Evolutionary conservation across 2,329 filamentous ascomycete genomes (phyloP).

Genomic region (Fusarium miscanthi): DNA sequence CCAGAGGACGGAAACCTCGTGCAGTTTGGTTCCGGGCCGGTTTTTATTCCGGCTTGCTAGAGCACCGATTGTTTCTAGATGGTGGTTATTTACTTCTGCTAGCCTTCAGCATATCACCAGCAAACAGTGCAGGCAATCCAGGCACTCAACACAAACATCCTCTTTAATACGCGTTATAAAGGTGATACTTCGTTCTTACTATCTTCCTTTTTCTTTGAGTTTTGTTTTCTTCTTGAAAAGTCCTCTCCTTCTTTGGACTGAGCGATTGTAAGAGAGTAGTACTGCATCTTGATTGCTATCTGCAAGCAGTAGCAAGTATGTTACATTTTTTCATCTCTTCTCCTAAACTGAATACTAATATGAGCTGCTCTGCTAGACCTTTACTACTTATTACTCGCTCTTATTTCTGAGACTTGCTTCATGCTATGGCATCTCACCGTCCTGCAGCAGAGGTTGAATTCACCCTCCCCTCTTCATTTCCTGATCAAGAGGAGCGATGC

Average conservation of each 20-base stretch:
- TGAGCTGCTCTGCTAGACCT: fast-evolving
- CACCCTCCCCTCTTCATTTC: not conserved
- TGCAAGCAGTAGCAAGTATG: not conserved
- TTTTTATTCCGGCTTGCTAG: fast-evolving
- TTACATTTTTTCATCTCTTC: fast-evolving
- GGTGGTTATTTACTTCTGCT: not conserved
- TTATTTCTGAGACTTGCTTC: fast-evolving
- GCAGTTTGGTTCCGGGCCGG: fast-evolving
- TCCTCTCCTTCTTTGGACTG: fast-evolving
- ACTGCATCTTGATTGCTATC: not conserved
- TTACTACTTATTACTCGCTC: fast-evolving
- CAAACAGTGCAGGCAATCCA: not conserved
- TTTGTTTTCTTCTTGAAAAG: fast-evolving
- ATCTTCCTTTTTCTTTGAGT: not conserved
- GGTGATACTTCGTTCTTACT: fast-evolving
- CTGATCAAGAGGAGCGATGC: not conserved
- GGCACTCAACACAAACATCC: not conserved
- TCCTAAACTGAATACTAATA: not conserved
- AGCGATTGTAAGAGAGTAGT: not conserved
- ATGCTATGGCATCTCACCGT: not conserved
- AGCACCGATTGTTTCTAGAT: not conserved
- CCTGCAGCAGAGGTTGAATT: not conserved
- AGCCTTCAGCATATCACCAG: not conserved
- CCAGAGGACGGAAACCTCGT: no score
- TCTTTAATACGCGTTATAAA: not conserved